A percentile compares a stretch with the other conserved stretches of the same genome.
Conservation (phyloP, 345 rosid genomes). For the Citrus glauca region DNA sequence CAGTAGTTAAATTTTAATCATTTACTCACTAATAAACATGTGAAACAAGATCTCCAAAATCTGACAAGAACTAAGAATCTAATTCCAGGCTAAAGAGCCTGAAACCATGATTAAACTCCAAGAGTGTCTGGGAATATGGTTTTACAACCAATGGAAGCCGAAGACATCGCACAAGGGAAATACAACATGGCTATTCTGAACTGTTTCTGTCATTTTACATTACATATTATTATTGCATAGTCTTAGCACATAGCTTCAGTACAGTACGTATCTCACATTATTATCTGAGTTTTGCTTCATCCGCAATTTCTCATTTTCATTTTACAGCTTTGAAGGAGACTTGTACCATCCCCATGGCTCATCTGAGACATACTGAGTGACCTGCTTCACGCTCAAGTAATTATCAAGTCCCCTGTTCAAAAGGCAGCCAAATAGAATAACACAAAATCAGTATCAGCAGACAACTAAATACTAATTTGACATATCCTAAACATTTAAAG, state of each 20-base stretch:
- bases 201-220: neutral
- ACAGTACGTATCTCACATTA: neutral
- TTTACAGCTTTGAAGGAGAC: slow-evolving; percentile 73
- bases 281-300: neutral
- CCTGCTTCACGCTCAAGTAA: slow-evolving; percentile 91
- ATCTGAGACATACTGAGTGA: slow-evolving; percentile 62
- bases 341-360: slow-evolving; percentile 96
- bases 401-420: slow-evolving; percentile 82
- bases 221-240: neutral
- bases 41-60: too few relatives aligned
- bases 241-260: neutral
- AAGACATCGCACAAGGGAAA: neutral
- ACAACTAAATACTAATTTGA: neutral
- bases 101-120: neutral
- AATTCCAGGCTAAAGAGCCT: too few relatives aligned
- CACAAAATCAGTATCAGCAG: neutral
- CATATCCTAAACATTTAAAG: neutral
- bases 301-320: neutral
- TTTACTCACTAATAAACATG: too few relatives aligned
- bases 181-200: neutral
- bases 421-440: neutral
- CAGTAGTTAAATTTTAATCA: too few relatives aligned
- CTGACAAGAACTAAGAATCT: too few relatives aligned
- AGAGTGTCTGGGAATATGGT: neutral
- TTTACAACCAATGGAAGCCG: neutral